Evolutionary conservation across 2,329 filamentous ascomycete genomes (phyloP), one percentile per base, ranked within the genome.

Genomic region (Apiospora phragmitis): DNA sequence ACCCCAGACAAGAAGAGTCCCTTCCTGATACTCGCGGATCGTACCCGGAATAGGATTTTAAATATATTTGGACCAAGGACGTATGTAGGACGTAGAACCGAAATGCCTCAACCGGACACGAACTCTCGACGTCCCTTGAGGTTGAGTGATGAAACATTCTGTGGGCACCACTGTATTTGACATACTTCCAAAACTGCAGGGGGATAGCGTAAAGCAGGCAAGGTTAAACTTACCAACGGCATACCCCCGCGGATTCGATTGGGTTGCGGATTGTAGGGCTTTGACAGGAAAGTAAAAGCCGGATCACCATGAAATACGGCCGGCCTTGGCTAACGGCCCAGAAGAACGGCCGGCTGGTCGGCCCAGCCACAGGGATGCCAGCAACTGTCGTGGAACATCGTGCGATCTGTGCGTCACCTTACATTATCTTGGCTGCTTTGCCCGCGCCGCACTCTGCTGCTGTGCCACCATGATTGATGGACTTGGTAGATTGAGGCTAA

Each of bases 341-440:
- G 32, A 24, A 62, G 4, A n/a, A 62, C 32, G 55, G 55, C 32
- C 21, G 9, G 26, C 49, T 24, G 29, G 26, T n/a, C 55, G 12
- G 32, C 21, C 21, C 55, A 21, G 32, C 21, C 21, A n/a, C 18
- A 62, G n/a, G 55, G 18, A n/a, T 62, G n/a, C 26, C 43, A 45
- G 18, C 43, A 16, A 45, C 55, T 62, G 55, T 38, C 55, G 29
- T 62, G 55, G 55, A 62, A 62, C 55, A 62, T 38, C 29, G 55
- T 62, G 55, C 55, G 29, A 62, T 62, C 29, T 62, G 55, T 62
- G 55, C 55, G 55, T 62, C 55, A 62, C 29, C 55, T 62, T 21
- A 62, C 55, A 62, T 38, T 14, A 62, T 35, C 21, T 62, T 35
- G 55, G 18, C 32, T 62, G 32, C 55, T n/a, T 62, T 35, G 32